Evolutionary conservation across 441 rosid genomes (phyloP).

Genomic region (Heliophila coronopifolia): DNA sequence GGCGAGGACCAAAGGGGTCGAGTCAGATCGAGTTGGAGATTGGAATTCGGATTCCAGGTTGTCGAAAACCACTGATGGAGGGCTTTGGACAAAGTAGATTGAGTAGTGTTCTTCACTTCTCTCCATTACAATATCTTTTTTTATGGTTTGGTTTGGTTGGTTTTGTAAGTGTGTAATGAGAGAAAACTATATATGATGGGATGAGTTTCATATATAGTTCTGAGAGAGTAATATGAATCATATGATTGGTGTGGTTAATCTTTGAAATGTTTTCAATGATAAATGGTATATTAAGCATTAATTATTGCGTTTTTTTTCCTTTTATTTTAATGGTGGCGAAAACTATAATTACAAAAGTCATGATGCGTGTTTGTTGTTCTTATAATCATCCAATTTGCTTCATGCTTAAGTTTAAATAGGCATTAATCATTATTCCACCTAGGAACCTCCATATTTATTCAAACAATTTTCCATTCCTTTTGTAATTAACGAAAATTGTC

Average conservation of each 20-base stretch:
- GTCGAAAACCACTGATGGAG: slow-evolving; percentile 40
- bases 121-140: slow-evolving; percentile 9
- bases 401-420: slow-evolving; percentile 21
- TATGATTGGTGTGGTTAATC: slow-evolving; percentile 13
- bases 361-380: slow-evolving; percentile 27
- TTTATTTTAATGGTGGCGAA: slow-evolving; percentile 10
- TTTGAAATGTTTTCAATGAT: slow-evolving; percentile 1
- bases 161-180: background rate
- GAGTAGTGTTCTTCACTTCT: slow-evolving; percentile 20
- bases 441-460: background rate
- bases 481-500: too few relatives aligned
- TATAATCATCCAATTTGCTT: slow-evolving; percentile 20
- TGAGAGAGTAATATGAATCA: background rate
- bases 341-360: slow-evolving; percentile 28
- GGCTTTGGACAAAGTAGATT: slow-evolving; percentile 69
- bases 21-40: slow-evolving; percentile 37
- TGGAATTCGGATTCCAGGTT: slow-evolving; percentile 28
- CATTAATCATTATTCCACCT: too few relatives aligned
- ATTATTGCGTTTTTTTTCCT: slow-evolving; percentile 1
- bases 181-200: background rate
- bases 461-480: too few relatives aligned
- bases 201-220: slow-evolving; percentile 20
- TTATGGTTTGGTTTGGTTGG: background rate
- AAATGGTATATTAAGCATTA: slow-evolving; percentile 11
- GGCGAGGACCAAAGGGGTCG: slow-evolving; percentile 24